phyloP scores from a whole-genome alignment of 139 green algal genomes.

The Ettlia oleoabundans region DNA sequence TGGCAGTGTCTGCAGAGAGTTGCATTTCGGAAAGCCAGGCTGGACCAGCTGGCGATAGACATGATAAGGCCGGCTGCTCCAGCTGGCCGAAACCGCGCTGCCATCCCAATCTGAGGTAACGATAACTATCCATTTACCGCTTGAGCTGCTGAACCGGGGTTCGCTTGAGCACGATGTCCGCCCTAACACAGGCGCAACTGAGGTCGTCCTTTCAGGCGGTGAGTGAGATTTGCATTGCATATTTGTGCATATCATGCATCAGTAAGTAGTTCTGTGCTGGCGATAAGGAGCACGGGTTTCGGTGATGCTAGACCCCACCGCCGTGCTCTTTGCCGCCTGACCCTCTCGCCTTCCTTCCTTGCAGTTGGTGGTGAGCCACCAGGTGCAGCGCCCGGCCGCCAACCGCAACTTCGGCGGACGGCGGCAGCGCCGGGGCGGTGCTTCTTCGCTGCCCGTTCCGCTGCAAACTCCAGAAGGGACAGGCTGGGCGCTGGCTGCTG shows the following conservation, averaged over 20 bases:
- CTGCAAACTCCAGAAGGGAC: neutral
- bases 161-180: too few species aligned
- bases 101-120: too few species aligned
- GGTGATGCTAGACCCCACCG: neutral
- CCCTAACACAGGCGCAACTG: neutral
- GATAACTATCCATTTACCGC: too few species aligned
- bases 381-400: constrained; percentile 24
- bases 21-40: neutral
- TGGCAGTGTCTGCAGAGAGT: neutral
- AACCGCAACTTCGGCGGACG: constrained; percentile 27
- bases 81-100: too few species aligned
- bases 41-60: too few species aligned
- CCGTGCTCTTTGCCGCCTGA: neutral
- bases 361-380: constrained; percentile 39
- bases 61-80: too few species aligned
- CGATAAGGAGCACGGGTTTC: neutral
- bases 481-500: constrained; percentile 37
- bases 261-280: neutral
- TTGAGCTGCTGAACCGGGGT: too few species aligned
- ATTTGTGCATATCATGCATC: neutral
- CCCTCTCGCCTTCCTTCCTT: neutral
- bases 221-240: neutral
- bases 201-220: neutral
- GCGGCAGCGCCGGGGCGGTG: neutral
- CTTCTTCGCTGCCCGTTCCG: neutral